A percentile compares a stretch with the other conserved stretches of the same genome.
Evolutionary conservation across 345 rosid genomes (phyloP).

Genomic region (Dipteronia dyeriana): DNA sequence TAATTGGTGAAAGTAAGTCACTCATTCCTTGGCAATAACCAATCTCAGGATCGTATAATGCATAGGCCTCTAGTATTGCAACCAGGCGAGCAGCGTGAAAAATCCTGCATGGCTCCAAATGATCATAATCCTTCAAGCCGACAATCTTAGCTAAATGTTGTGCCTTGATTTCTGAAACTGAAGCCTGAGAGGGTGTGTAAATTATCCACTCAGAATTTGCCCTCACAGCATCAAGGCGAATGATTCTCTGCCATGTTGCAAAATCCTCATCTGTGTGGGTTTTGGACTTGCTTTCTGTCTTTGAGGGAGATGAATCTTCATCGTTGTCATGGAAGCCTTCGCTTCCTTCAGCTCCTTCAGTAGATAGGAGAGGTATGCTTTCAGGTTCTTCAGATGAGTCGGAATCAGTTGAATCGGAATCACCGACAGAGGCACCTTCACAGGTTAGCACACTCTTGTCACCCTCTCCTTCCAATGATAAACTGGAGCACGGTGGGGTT

Average conservation of each 20-base stretch:
- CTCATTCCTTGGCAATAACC: slow-evolving; percentile 99
- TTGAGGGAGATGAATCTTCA: slow-evolving; percentile 35
- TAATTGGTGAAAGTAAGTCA: slow-evolving; percentile 80
- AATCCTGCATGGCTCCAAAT: slow-evolving; percentile 77
- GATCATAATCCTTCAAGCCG: slow-evolving; percentile 74
- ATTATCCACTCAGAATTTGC: slow-evolving; percentile 77
- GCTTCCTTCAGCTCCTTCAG: slow-evolving; percentile 34
- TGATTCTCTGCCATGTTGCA: slow-evolving; percentile 83
- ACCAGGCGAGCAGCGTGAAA: slow-evolving; percentile 87
- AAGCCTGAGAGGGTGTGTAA: slow-evolving; percentile 73
- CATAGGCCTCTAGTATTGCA: slow-evolving; percentile 88
- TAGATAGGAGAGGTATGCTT: slow-evolving; percentile 38
- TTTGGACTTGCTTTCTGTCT: slow-evolving; percentile 32
- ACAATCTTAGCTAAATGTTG: slow-evolving; percentile 57
- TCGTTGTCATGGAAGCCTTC: slow-evolving; percentile 30
- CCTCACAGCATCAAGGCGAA: slow-evolving; percentile 89
- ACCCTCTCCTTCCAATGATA: slow-evolving; percentile 38
- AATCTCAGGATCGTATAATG: slow-evolving; percentile 76
- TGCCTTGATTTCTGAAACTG: slow-evolving; percentile 59
- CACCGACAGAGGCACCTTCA: slow-evolving; percentile 49
- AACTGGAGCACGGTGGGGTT: slow-evolving; percentile 25
- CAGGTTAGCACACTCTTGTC: slow-evolving; percentile 48
- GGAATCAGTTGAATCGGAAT: slow-evolving; percentile 55
- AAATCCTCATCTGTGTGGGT: slow-evolving; percentile 67
- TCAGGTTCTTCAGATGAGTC: slow-evolving; percentile 63